Evolutionary conservation across 371 early-diverging fungal genomes (phyloP).

Genomic region (Rhizopus stolonifer): DNA sequence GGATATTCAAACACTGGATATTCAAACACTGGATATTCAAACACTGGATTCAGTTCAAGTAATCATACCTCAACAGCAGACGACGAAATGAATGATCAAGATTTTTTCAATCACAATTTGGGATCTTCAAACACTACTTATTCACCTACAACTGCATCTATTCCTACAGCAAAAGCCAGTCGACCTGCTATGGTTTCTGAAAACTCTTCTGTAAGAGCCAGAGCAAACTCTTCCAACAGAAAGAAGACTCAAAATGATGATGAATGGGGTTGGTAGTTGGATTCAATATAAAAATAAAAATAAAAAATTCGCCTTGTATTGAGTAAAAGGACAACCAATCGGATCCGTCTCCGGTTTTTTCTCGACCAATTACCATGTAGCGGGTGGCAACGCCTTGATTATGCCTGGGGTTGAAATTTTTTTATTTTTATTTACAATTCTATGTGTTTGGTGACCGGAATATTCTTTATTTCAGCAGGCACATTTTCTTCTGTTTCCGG

Average conservation of each 20-base stretch:
- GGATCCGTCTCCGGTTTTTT: neutral
- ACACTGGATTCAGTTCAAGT: too few species aligned
- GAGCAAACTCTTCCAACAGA: conserved; percentile 39
- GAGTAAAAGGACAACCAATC: too few species aligned
- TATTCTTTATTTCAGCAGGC: conserved; percentile 6
- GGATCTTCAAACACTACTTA: conserved; percentile 29
- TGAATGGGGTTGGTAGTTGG: conserved; percentile 57
- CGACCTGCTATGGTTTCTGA: neutral
- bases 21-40: too few species aligned
- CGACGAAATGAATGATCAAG: conserved; percentile 41
- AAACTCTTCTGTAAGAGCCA: conserved; percentile 17
- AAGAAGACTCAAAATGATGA: conserved; percentile 53
- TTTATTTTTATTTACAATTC: neutral
- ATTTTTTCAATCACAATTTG: conserved; percentile 44
- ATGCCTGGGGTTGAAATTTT: too few species aligned
- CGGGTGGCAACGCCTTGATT: too few species aligned
- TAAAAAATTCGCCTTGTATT: too few species aligned
- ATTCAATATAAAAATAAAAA: neutral
- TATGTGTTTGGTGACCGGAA: conserved; percentile 11
- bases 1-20: too few species aligned
- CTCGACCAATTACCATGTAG: too few species aligned
- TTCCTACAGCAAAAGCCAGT: conserved; percentile 25
- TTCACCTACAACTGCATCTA: conserved; percentile 36
- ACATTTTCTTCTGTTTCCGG: conserved; percentile 15
- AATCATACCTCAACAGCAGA: conserved; percentile 2